Conservation (phyloP, 345 rosid species). For the Lumnitzera littorea region DNA sequence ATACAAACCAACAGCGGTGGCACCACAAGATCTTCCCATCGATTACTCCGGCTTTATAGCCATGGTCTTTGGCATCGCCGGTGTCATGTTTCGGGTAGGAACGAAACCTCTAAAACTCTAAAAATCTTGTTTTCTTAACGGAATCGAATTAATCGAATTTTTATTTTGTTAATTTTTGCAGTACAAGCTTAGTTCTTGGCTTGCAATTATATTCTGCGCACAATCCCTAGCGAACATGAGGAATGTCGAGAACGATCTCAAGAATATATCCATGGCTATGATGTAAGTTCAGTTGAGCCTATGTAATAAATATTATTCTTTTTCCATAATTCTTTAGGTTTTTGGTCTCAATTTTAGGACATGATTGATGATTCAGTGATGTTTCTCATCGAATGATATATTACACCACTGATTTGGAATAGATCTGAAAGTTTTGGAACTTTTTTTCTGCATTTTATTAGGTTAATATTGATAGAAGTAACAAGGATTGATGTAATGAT, state of each 20-base stretch:
- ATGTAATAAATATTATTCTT: not conserved
- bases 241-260: slow-evolving; percentile 84
- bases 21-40: slow-evolving; percentile 83
- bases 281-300: slow-evolving; percentile 42
- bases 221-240: slow-evolving; percentile 85
- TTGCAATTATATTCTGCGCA: slow-evolving; percentile 90
- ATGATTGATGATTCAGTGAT: not conserved
- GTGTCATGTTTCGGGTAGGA: slow-evolving; percentile 89
- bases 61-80: slow-evolving; percentile 75
- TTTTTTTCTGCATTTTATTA: no score
- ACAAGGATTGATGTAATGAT: no score
- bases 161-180: slow-evolving; percentile 17
- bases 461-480: no score
- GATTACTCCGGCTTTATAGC: slow-evolving; percentile 96
- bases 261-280: slow-evolving; percentile 97
- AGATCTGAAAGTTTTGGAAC: no score
- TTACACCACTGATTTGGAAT: no score
- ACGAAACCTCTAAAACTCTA: not conserved
- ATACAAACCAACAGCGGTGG: slow-evolving; percentile 34
- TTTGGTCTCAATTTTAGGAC: not conserved
- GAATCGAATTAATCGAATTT: not conserved
- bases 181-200: slow-evolving; percentile 98
- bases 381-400: no score
- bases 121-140: not conserved
- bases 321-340: not conserved